A percentile compares a stretch with the other conserved stretches of the same genome.
phyloP scores from a whole-genome alignment of 1,284 basidiomycete genomes.

The Mycena sp. region DNA sequence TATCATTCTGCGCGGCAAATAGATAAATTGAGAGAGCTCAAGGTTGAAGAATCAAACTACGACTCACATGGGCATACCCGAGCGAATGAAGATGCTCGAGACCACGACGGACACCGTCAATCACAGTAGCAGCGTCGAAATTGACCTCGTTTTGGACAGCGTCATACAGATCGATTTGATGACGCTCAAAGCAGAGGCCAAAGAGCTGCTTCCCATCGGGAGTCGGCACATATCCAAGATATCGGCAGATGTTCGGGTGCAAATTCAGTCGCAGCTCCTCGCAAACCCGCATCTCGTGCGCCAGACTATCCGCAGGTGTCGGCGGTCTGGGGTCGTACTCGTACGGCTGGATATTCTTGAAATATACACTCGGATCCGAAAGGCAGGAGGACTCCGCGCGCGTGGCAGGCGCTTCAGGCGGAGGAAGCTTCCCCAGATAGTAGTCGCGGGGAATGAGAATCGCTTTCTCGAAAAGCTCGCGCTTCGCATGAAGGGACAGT shows the following conservation, averaged over 20 bases:
- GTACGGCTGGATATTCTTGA: slow-evolving; percentile 11
- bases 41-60: not conserved
- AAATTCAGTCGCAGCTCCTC: slow-evolving; percentile 27
- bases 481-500: not conserved
- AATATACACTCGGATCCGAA: not conserved
- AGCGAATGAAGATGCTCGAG: slow-evolving; percentile 34
- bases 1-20: slow-evolving; percentile 32
- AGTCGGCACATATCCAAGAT: slow-evolving; percentile 34
- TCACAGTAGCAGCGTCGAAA: slow-evolving; percentile 13
- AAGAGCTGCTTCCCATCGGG: slow-evolving; percentile 24
- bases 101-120: slow-evolving; percentile 28
- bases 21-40: not conserved
- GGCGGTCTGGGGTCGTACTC: not conserved
- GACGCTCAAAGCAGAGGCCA: slow-evolving; percentile 33
- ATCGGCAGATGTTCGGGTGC: slow-evolving; percentile 37
- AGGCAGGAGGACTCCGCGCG: not conserved
- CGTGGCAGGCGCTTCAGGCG: not conserved
- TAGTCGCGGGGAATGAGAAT: not conserved
- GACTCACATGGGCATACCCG: slow-evolving; percentile 30
- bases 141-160: slow-evolving; percentile 2
- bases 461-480: not conserved
- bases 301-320: not conserved
- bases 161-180: slow-evolving; percentile 25
- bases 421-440: slow-evolving; percentile 1
- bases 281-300: slow-evolving; percentile 31